Conservation (phyloP, 2,329 filamentous ascomycete species). For the Periglandula ipomoeae region DNA sequence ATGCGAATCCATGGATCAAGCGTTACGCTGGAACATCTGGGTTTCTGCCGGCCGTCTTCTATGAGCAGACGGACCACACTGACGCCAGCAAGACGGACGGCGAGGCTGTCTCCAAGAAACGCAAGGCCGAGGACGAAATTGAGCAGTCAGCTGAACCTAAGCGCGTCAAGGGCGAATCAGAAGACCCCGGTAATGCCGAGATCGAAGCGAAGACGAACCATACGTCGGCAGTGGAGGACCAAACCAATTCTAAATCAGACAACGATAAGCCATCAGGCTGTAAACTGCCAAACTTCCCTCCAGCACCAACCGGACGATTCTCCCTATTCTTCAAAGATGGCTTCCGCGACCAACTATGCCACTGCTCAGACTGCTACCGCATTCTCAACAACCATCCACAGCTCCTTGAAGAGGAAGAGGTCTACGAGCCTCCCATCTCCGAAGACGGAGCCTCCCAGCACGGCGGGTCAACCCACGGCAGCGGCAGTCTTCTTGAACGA, state of each 20-base stretch:
- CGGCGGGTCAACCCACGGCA: conserved; percentile 54
- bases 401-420: conserved; percentile 88
- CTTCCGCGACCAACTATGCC: conserved; percentile 79
- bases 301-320: conserved; percentile 48
- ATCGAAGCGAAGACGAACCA: background rate
- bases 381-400: conserved; percentile 62
- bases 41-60: conserved; percentile 67
- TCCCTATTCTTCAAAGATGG: conserved; percentile 73
- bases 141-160: conserved; percentile 33
- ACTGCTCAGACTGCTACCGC: conserved; percentile 71
- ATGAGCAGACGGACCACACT: conserved; percentile 14
- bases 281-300: conserved; percentile 52
- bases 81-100: background rate
- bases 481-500: conserved; percentile 77
- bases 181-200: conserved; percentile 2
- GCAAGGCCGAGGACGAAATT: conserved; percentile 51
- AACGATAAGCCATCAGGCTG: conserved; percentile 28
- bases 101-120: conserved; percentile 43
- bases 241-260: conserved; percentile 1
- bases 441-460: conserved; percentile 46
- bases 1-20: conserved; percentile 86
- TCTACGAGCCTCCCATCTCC: conserved; percentile 85
- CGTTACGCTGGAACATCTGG: conserved; percentile 70
- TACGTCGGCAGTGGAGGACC: background rate
- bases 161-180: conserved; percentile 39